A percentile compares a stretch with the other conserved stretches of the same genome.
Conservation (phyloP, 2,329 filamentous ascomycete genomes). For the Cladosporium sp. region DNA sequence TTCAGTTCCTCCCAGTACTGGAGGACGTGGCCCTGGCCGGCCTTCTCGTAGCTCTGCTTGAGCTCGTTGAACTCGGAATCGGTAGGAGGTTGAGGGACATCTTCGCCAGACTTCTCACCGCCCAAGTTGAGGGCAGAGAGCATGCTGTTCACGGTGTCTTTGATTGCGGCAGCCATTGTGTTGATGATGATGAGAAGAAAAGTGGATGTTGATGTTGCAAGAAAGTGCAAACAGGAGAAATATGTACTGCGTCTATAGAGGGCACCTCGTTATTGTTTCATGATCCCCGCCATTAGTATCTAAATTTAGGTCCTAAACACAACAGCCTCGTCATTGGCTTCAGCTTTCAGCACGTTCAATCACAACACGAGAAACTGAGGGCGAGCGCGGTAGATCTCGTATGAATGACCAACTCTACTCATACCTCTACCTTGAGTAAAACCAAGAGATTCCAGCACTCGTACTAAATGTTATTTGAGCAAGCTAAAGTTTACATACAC, state of each 20-base stretch:
- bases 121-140: slow-evolving; percentile 47
- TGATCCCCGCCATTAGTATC: slow-evolving; percentile 5
- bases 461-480: not conserved
- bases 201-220: not conserved
- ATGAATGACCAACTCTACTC: not conserved
- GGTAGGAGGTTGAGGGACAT: slow-evolving; percentile 56
- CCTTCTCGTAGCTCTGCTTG: slow-evolving; percentile 71
- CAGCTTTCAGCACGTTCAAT: not conserved
- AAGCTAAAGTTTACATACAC: not conserved
- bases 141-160: slow-evolving; percentile 42
- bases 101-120: slow-evolving; percentile 37
- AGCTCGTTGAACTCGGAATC: slow-evolving; percentile 68
- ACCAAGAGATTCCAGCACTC: not conserved
- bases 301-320: slow-evolving; percentile 6
- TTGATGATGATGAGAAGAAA: not conserved
- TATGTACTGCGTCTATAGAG: not conserved
- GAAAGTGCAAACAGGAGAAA: not conserved
- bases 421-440: not conserved
- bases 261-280: slow-evolving; percentile 9
- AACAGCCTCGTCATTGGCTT: slow-evolving; percentile 6
- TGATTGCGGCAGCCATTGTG: slow-evolving; percentile 46
- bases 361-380: not conserved
- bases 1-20: slow-evolving; percentile 82
- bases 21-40: slow-evolving; percentile 77
- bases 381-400: not conserved